phyloP scores from a whole-genome alignment of 106 monocot species.

The Allium sativum region DNA sequence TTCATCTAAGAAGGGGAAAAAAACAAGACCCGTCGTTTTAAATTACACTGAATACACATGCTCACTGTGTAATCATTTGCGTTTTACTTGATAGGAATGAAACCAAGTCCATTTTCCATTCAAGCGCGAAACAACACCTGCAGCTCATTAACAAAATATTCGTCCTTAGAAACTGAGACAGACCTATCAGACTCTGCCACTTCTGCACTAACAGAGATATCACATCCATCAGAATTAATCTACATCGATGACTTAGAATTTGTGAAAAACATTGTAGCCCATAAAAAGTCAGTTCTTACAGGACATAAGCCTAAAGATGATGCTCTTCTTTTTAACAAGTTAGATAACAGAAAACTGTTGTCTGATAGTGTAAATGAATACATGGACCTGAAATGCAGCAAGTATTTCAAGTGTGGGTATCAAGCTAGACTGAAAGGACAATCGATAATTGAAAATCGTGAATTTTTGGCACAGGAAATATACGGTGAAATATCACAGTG shows the following conservation, averaged over 20 bases:
- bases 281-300: background rate
- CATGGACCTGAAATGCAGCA: constrained; percentile 34
- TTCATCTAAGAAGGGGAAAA: no score
- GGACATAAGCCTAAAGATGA: background rate
- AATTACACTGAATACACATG: background rate
- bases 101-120: constrained; percentile 24
- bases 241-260: constrained; percentile 4
- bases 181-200: constrained; percentile 40
- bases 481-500: constrained; percentile 46
- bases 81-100: constrained; percentile 21
- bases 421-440: constrained; percentile 45
- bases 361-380: constrained; percentile 69
- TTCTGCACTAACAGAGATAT: constrained; percentile 14
- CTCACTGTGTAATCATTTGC: background rate
- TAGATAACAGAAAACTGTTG: constrained; percentile 51
- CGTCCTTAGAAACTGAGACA: constrained; percentile 8
- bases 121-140: constrained; percentile 22
- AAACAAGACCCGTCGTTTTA: background rate
- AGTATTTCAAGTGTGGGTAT: constrained; percentile 54
- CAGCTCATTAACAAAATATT: constrained; percentile 11
- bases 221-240: constrained; percentile 2
- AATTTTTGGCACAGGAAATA: constrained; percentile 35
- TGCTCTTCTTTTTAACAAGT: constrained; percentile 34
- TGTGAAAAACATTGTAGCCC: constrained; percentile 23
- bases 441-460: constrained; percentile 4